Evolutionary conservation across 208 protist species (phyloP).

Genomic region (Acanthamoeba quina): DNA sequence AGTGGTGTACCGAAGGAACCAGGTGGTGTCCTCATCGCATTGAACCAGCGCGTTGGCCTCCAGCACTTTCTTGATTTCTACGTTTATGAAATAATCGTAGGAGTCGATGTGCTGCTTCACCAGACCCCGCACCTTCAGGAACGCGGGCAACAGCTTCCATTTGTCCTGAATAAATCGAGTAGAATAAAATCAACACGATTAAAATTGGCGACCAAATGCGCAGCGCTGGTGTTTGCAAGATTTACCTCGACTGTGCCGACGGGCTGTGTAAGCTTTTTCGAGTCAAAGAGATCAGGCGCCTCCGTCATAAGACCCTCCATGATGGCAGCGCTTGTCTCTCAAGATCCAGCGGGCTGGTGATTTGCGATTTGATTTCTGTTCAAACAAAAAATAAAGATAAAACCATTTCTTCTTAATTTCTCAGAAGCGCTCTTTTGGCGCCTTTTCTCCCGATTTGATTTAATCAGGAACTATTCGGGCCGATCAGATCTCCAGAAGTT

Average conservation of each 20-base stretch:
- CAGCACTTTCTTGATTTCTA: conserved; percentile 95
- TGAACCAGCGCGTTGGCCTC: conserved; percentile 92
- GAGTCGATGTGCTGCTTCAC: conserved; percentile 96
- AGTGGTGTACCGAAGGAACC: conserved; percentile 90
- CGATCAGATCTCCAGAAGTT: background rate
- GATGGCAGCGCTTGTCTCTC: too few species aligned
- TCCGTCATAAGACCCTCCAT: conserved; percentile 31
- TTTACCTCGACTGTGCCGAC: conserved; percentile 82
- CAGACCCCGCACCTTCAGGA: conserved; percentile 94
- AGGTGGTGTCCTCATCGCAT: conserved; percentile 90
- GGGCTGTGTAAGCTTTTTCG: conserved; percentile 81
- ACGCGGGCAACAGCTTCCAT: conserved; percentile 95
- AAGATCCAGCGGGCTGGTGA: too few species aligned
- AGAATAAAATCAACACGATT: background rate
- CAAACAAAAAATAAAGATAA: background rate
- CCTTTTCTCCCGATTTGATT: background rate
- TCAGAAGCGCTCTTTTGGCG: background rate
- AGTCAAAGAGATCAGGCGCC: conserved; percentile 80
- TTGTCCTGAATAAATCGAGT: conserved; percentile 89
- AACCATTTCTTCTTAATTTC: background rate
- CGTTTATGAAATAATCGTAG: conserved; percentile 96
- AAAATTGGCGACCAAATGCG: too few species aligned
- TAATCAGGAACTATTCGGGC: background rate
- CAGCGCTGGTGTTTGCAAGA: background rate
- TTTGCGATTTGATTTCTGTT: too few species aligned